Base-by-base conservation (phyloP, 2,329 filamentous ascomycete genomes). In the Aspergillus nomiae region DNA sequence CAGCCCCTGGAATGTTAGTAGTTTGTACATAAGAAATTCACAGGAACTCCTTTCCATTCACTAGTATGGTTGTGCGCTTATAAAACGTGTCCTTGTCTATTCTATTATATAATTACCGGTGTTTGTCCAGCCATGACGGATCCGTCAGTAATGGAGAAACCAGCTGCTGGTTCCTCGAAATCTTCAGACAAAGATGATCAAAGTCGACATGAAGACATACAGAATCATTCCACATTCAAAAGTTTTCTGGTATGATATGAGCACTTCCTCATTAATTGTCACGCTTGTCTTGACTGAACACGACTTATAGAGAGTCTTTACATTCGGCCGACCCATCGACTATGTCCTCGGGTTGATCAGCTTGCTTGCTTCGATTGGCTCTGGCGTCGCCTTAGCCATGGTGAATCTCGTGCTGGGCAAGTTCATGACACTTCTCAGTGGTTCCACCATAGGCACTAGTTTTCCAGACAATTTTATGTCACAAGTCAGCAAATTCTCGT, bases 341-440 rank as follows among this genome's bases (percentile, higher is more conserved):
- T 50, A 53, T 48, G 16, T 50, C 32, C 48, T 63, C 0, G 57
- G 55, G 58, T 34, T 38, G 24, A 36, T 64, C 12, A 24, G 55
- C 16, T 56, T 62, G 36, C 10, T 56, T 30, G 57, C 55, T 36
- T 67, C 71, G n/a, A 65, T 73, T 11, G 70, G 64, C 2, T 71
- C 70, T 11, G 73, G 73, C 8, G 65, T 69, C 8, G 64, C 68
- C 4, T 63, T 78, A 59, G 73, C 77, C 2, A 62, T 79, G 58
- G 71, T 80, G 70, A 78, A 76, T 55, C 65, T 80, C 30, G 71
- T 80, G 14, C 76, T 80, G 53, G 78, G 78, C 65, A 62, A 62
- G 55, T 69, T 70, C 54, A 60, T 71, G 64, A 54, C 68, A 34
- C 66, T 72, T 21, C 74, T 76, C 53, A 75, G 69, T 12, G 64